A percentile compares a stretch with the other conserved stretches of the same genome.
Conservation (phyloP, 495 filamentous ascomycete species). For the Aspergillus steynii region DNA sequence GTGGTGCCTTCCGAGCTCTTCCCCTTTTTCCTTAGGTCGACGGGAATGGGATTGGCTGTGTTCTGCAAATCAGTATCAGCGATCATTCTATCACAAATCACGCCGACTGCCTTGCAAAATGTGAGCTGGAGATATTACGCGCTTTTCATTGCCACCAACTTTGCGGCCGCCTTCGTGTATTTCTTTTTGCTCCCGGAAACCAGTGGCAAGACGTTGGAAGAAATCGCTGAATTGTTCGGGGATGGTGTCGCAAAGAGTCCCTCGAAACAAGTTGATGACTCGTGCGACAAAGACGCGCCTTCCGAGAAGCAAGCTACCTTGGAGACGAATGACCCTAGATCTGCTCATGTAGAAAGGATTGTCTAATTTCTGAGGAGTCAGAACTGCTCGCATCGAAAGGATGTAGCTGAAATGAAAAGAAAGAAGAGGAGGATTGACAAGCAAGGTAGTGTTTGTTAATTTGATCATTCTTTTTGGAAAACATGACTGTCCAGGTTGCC, state of each 20-base stretch:
- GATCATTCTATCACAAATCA: constrained; percentile 41
- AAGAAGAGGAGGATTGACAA: too few relatives aligned
- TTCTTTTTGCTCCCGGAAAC: constrained; percentile 51
- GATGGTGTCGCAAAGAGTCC: constrained; percentile 16
- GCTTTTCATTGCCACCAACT: constrained; percentile 36
- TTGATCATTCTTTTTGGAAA: too few relatives aligned
- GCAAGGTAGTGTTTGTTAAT: too few relatives aligned
- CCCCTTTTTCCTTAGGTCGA: constrained; percentile 19
- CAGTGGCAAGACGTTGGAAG: constrained; percentile 42
- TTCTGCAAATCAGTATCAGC: constrained; percentile 21
- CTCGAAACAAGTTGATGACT: background rate
- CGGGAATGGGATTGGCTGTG: constrained; percentile 21
- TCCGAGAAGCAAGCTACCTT: background rate
- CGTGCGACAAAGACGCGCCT: background rate
- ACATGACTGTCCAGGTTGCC: too few relatives aligned
- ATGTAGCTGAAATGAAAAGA: too few relatives aligned
- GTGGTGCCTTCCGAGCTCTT: constrained; percentile 24
- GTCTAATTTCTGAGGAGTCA: background rate
- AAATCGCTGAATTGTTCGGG: constrained; percentile 51
- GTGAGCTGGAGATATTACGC: constrained; percentile 43
- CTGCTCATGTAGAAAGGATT: constrained; percentile 13
- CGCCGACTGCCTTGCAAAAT: constrained; percentile 37
- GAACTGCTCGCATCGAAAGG: too few relatives aligned
- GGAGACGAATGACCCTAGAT: constrained; percentile 6
- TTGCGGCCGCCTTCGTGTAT: constrained; percentile 34